These are phyloP conservation scores for Polyporus arcularius DNA, from an alignment of 768 basidiomycete species.

Conservation along the genomic window DNA sequence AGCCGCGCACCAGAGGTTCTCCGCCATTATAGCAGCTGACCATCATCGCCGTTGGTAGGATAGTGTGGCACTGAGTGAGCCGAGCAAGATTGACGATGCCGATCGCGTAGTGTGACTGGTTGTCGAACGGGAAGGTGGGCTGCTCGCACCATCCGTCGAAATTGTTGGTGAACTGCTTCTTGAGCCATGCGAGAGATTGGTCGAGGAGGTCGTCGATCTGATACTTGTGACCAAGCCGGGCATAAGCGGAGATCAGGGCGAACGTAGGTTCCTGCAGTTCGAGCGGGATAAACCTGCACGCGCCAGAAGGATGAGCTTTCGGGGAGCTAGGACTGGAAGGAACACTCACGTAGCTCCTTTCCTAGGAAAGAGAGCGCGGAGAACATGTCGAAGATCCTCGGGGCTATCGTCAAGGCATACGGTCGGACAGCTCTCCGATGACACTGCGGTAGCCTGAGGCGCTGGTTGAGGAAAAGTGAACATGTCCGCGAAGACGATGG, in stretches of 20 bases:
- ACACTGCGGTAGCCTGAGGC: too few species aligned
- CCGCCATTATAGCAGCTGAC: neutral
- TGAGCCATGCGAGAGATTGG: neutral
- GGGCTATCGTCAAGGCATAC: neutral
- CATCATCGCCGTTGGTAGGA: slow-evolving; percentile 1
- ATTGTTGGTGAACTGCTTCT: neutral
- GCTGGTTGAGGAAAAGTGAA: slow-evolving; percentile 4
- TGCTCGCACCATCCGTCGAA: neutral
- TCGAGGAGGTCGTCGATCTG: neutral
- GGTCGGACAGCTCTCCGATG: neutral
- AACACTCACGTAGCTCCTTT: neutral
- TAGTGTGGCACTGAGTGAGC: neutral
- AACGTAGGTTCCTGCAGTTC: neutral
- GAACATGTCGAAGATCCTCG: neutral
- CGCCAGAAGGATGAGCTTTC: neutral
- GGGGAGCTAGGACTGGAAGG: too few species aligned
- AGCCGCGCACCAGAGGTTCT: neutral
- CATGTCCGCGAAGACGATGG: slow-evolving; percentile 16
- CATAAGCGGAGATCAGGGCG: neutral
- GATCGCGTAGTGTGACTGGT: neutral
- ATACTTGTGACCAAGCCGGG: slow-evolving; percentile 5
- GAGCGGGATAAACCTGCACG: neutral
- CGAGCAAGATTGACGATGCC: slow-evolving; percentile 5
- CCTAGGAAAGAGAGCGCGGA: neutral
- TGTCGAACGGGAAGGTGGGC: neutral